Percentiles rank a stretch among this genome's conserved stretches.
Conservation (phyloP, 176 grass and related monocot genomes). For the Phyllostachys edulis region DNA sequence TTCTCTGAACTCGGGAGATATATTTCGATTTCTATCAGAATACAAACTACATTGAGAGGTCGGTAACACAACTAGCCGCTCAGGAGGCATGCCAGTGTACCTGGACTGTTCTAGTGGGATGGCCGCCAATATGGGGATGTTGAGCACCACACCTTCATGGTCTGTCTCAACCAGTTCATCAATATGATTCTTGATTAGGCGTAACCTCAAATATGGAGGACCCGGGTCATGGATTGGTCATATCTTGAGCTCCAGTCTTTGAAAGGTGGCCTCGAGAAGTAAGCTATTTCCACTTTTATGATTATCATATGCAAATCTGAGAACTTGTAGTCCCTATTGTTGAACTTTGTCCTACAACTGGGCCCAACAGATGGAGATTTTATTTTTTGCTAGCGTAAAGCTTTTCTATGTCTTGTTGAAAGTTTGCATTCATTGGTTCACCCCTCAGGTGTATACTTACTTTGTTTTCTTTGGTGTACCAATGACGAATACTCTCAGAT, state of each 20-base stretch:
- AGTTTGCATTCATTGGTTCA: neutral
- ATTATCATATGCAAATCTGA: neutral
- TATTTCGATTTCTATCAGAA: no score
- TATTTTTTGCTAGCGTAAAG: neutral
- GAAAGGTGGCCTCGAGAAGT: constrained; percentile 68
- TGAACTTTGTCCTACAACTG: neutral
- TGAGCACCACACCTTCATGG: constrained; percentile 56
- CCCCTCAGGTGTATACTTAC: neutral
- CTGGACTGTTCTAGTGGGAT: constrained; percentile 50
- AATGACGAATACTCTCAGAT: constrained; percentile 50
- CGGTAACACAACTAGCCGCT: no score
- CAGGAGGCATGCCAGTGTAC: constrained; percentile 50
- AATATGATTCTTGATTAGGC: constrained; percentile 36
- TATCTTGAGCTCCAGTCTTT: constrained; percentile 54
- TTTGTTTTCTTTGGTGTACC: constrained; percentile 2
- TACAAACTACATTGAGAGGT: no score
- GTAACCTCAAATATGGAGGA: constrained; percentile 60
- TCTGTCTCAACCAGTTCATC: constrained; percentile 54
- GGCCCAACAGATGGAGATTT: neutral
- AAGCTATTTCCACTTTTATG: no score
- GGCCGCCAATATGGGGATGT: constrained; percentile 42
- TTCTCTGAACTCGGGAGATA: no score
- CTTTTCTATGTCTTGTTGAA: neutral
- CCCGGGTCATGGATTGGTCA: constrained; percentile 68
- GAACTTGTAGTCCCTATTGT: neutral